Evolutionary conservation across 257 asterid genomes (phyloP).

Genomic region (Cruciata laevipes): DNA sequence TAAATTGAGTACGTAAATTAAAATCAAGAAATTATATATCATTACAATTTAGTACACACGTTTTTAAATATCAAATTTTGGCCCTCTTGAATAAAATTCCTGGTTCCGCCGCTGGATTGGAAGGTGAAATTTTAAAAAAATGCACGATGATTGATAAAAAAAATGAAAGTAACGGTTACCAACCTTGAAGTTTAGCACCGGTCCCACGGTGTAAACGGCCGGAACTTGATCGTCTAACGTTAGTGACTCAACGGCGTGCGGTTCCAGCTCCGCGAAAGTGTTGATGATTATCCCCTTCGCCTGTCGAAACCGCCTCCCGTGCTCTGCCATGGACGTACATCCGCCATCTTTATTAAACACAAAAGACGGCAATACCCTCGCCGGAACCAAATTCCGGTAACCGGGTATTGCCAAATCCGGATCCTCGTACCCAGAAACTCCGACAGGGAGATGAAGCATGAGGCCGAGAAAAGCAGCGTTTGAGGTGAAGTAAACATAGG

Average conservation of each 20-base stretch:
- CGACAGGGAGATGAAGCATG: conserved; percentile 7
- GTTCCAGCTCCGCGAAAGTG: conserved; percentile 2
- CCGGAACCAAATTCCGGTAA: background rate
- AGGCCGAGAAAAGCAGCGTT: conserved; percentile 10
- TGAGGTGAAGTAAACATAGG: conserved; percentile 4
- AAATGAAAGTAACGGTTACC: too few species aligned
- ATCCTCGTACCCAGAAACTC: background rate
- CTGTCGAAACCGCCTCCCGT: background rate
- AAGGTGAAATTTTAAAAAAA: too few species aligned
- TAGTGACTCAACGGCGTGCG: background rate
- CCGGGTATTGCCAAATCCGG: background rate
- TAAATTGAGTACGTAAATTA: too few species aligned
- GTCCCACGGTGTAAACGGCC: conserved; percentile 7
- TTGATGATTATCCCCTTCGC: conserved; percentile 9
- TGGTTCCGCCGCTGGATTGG: too few species aligned
- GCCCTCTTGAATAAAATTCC: too few species aligned
- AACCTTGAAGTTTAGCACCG: background rate
- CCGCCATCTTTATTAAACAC: conserved; percentile 6
- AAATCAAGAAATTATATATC: too few species aligned
- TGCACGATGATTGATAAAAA: too few species aligned
- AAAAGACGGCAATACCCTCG: background rate
- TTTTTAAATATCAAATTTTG: too few species aligned
- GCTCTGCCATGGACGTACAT: background rate
- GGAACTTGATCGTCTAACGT: background rate
- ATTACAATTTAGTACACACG: too few species aligned